Evolutionary conservation across 2,329 filamentous ascomycete genomes (phyloP), one percentile per base, ranked within the genome.

Genomic region (Penicillium sp.): DNA sequence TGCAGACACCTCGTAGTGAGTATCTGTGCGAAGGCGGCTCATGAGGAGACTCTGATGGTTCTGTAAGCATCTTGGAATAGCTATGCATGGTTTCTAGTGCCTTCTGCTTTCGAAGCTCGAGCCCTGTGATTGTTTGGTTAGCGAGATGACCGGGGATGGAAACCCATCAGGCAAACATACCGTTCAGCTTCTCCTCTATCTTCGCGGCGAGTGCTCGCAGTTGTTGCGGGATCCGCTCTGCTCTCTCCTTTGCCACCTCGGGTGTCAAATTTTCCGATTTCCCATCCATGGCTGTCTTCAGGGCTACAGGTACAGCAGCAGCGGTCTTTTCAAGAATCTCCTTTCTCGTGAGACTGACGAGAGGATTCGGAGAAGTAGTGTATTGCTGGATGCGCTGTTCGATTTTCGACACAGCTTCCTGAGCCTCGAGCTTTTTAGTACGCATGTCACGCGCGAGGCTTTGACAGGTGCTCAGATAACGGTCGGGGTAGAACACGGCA

Each of bases 1-100:
- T 87, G 37, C 82, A 82, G 5, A 87, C 81, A 27, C 85, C 85
- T 45, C 81, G 79, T 22, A 87, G 76, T 1, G 79, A 80, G 65
- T 87, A 87, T 49, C 77, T 80, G 62, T 79, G 69, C 49, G 76
- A 66, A 42, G 77, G 77, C 39, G 74, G 67, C 35, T 77, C 68
- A 13, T 74, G 68, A 14, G 70, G 69, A 35, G 77, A 70, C 27
- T 77, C 67, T 7, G 79, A 71, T 7, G 76, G 72, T 16, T 77
- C 74, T 8, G 80, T 83, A 58, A 83, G 77, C 24, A 75, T 70
- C 43, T 75, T 76, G 4, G 79, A 78, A 57, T 81, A 76, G 42
- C 67, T 65, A 31, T 76, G 74, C 22, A 83, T 71, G 13, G 72
- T 71, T 49, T 77, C 72, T 21, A 72, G 65, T 29, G 74, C 72